Evolutionary conservation across 202 grass and related monocot species (phyloP).

Genomic region (Dendrocalamus latiflorus): DNA sequence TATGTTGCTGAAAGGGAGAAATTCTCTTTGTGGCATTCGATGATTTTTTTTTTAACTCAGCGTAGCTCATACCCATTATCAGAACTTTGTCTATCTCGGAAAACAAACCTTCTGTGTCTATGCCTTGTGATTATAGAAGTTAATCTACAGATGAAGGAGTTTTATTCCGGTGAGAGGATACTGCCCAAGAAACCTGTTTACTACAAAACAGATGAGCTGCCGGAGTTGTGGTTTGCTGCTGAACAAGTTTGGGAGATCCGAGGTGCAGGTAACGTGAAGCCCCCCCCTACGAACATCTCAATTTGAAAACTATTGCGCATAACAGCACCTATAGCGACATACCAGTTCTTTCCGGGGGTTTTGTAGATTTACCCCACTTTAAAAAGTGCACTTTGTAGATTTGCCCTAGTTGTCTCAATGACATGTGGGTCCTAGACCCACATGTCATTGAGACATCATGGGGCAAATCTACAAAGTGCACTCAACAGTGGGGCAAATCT

Average conservation of each 20-base stretch:
- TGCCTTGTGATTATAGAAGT: constrained; percentile 8
- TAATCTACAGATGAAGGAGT: constrained; percentile 67
- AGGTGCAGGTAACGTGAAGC: constrained; percentile 60
- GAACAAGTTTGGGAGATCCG: constrained; percentile 90
- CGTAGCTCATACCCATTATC: background rate
- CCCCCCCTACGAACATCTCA: background rate
- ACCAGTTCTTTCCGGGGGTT: too few species aligned
- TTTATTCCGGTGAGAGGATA: constrained; percentile 73
- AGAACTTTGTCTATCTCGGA: background rate
- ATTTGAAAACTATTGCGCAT: background rate
- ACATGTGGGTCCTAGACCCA: too few species aligned
- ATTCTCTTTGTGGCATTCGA: background rate
- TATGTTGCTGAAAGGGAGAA: background rate
- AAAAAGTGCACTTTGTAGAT: too few species aligned
- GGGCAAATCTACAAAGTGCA: too few species aligned
- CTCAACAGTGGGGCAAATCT: too few species aligned
- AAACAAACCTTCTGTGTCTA: background rate
- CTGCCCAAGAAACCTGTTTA: constrained; percentile 84
- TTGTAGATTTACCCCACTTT: too few species aligned
- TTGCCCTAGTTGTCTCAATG: too few species aligned
- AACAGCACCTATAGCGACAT: background rate
- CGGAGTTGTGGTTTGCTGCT: constrained; percentile 66
- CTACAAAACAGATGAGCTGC: constrained; percentile 82
- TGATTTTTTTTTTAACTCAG: constrained; percentile 13
- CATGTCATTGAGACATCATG: too few species aligned